A percentile compares a stretch with the other conserved stretches of the same genome.
These are phyloP conservation scores for Botrytis porri DNA, from an alignment of 2,329 filamentous ascomycete genomes.

Conservation along the genomic window DNA sequence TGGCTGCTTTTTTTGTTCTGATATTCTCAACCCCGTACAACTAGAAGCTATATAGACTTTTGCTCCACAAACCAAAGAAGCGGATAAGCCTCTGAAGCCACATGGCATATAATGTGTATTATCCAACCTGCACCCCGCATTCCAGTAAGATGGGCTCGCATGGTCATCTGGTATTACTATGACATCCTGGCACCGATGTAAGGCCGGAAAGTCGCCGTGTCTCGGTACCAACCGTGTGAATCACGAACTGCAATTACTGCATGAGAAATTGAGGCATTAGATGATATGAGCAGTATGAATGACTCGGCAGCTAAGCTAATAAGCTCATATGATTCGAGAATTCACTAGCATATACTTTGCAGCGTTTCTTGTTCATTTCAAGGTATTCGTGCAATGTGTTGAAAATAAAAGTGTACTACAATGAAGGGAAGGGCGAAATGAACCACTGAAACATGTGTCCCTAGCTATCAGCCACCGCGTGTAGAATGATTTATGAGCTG, in stretches of 20 bases:
- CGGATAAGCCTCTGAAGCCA: slow-evolving; percentile 10
- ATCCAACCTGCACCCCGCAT: slow-evolving; percentile 18
- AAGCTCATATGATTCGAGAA: background rate
- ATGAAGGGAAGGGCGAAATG: background rate
- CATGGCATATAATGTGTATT: slow-evolving; percentile 12
- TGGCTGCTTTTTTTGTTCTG: background rate
- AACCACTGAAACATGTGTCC: background rate
- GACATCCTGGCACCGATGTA: slow-evolving; percentile 16
- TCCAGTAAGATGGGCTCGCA: slow-evolving; percentile 10
- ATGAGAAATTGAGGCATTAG: background rate
- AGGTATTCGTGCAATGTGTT: background rate
- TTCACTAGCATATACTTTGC: background rate
- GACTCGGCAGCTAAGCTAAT: background rate
- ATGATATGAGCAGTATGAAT: background rate
- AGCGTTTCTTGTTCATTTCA: background rate
- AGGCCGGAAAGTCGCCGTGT: slow-evolving; percentile 15
- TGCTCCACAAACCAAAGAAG: slow-evolving; percentile 9
- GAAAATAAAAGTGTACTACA: background rate
- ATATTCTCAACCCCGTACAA: slow-evolving; percentile 6
- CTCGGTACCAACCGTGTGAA: slow-evolving; percentile 9
- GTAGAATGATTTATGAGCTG: background rate
- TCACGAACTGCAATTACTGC: background rate
- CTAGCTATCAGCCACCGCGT: background rate
- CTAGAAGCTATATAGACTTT: background rate
- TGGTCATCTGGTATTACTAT: slow-evolving; percentile 17